Percentiles rank a stretch among this genome's conserved stretches.
Evolutionary conservation across 2,329 filamentous ascomycete genomes (phyloP).

Genomic region (Pestalotiopsis sp.): DNA sequence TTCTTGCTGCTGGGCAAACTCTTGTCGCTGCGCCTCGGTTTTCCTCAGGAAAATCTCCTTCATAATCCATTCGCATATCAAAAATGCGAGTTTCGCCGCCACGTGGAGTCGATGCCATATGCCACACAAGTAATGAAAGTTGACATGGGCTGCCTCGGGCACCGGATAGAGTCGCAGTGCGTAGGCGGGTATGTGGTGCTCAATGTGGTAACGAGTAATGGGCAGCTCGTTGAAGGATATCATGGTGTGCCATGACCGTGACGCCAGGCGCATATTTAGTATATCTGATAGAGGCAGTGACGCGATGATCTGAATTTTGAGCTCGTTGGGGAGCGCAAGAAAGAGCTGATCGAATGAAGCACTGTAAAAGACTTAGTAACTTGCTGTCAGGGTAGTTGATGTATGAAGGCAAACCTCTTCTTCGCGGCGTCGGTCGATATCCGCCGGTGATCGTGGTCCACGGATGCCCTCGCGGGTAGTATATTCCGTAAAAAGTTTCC

Average conservation of each 20-base stretch:
- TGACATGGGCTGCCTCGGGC: slow-evolving; percentile 49
- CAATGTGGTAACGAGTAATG: slow-evolving; percentile 63
- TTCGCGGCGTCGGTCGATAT: slow-evolving; percentile 26
- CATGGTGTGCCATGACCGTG: slow-evolving; percentile 61
- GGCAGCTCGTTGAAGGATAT: slow-evolving; percentile 62
- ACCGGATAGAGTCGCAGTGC: slow-evolving; percentile 61
- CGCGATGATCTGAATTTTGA: slow-evolving; percentile 65
- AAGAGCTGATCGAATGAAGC: slow-evolving; percentile 60
- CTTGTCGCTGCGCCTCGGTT: slow-evolving; percentile 54
- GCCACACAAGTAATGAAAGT: slow-evolving; percentile 63
- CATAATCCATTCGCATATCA: slow-evolving; percentile 67
- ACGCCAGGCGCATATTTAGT: slow-evolving; percentile 60
- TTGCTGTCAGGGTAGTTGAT: background rate
- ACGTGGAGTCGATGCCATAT: slow-evolving; percentile 69
- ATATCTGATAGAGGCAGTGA: slow-evolving; percentile 62
- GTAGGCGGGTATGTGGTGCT: slow-evolving; percentile 62
- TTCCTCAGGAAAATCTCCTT: slow-evolving; percentile 66
- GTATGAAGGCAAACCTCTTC: slow-evolving; percentile 25
- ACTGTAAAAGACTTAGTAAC: slow-evolving; percentile 24
- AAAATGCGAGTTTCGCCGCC: slow-evolving; percentile 61
- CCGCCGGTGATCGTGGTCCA: slow-evolving; percentile 31
- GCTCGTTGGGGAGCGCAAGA: slow-evolving; percentile 58
- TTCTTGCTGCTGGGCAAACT: slow-evolving; percentile 63
- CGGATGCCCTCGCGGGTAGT: slow-evolving; percentile 31
- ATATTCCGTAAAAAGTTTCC: slow-evolving; percentile 33